Conservation (phyloP, 1,139 yeast species). For the Hemisphaericaspora lyxosophila region DNA sequence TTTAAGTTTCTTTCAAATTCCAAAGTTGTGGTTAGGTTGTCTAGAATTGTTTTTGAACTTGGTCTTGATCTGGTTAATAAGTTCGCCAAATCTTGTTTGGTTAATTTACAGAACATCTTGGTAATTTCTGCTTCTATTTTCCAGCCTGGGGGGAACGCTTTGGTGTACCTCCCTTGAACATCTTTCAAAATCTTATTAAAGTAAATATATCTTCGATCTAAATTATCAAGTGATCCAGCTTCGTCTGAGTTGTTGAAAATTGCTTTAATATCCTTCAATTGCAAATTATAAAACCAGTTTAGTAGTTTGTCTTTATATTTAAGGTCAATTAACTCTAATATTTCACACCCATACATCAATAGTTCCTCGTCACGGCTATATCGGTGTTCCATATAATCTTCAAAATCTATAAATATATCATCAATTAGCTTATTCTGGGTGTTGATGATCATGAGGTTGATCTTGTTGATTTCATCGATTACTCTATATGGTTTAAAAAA, state of each 20-base stretch:
- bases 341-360: conserved; percentile 63
- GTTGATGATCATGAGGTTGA: conserved; percentile 62
- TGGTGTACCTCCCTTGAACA: conserved; percentile 52
- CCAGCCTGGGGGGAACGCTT: conserved; percentile 73
- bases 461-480: conserved; percentile 73
- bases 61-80: conserved; percentile 28
- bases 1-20: conserved; percentile 80
- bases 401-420: conserved; percentile 76
- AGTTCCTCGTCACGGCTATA: conserved; percentile 21
- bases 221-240: conserved; percentile 90
- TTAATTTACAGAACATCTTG: conserved; percentile 62
- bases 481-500: conserved; percentile 83
- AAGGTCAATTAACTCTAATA: conserved; percentile 66
- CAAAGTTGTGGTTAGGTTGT: conserved; percentile 33
- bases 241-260: conserved; percentile 82
- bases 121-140: conserved; percentile 62
- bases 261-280: conserved; percentile 68
- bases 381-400: conserved; percentile 31
- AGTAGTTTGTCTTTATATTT: conserved; percentile 61
- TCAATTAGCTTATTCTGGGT: conserved; percentile 67
- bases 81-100: conserved; percentile 59
- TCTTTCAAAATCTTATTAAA: conserved; percentile 68
- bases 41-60: conserved; percentile 60
- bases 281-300: conserved; percentile 71
- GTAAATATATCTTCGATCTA: conserved; percentile 77